These are phyloP conservation scores for Prototheca cutis DNA, from an alignment of 163 green algal species.

Conservation along the genomic window DNA sequence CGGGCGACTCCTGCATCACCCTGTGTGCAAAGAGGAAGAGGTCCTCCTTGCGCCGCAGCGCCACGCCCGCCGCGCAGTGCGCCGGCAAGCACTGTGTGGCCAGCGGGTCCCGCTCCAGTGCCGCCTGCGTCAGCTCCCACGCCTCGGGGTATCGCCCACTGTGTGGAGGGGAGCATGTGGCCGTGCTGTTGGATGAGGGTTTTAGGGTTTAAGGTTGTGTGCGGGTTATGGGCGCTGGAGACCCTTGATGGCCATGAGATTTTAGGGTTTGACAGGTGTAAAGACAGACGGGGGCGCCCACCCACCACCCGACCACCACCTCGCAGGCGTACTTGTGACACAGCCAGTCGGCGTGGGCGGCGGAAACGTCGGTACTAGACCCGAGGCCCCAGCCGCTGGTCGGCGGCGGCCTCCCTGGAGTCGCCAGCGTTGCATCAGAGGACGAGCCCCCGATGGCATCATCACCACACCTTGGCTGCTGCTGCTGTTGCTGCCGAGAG, in stretches of 20 bases:
- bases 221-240: no score
- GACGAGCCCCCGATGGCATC: slow-evolving; percentile 1
- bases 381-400: slow-evolving; percentile 31
- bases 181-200: no score
- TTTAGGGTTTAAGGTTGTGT: no score
- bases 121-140: slow-evolving; percentile 38
- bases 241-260: no score
- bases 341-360: slow-evolving; percentile 59
- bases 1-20: slow-evolving; percentile 37
- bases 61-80: slow-evolving; percentile 64
- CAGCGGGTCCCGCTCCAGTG: slow-evolving; percentile 58
- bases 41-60: slow-evolving; percentile 80
- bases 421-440: no score
- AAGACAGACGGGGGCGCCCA: no score
- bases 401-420: neutral
- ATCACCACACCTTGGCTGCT: neutral
- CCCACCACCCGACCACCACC: no score
- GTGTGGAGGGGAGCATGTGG: no score
- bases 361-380: slow-evolving; percentile 60
- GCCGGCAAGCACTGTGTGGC: slow-evolving; percentile 41
- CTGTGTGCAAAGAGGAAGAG: slow-evolving; percentile 58
- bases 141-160: slow-evolving; percentile 26
- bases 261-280: no score
- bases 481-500: no score
- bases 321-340: no score